A percentile compares a stretch with the other conserved stretches of the same genome.
Conservation (phyloP, 495 filamentous ascomycete genomes). For the Lentithecium fluviatile region DNA sequence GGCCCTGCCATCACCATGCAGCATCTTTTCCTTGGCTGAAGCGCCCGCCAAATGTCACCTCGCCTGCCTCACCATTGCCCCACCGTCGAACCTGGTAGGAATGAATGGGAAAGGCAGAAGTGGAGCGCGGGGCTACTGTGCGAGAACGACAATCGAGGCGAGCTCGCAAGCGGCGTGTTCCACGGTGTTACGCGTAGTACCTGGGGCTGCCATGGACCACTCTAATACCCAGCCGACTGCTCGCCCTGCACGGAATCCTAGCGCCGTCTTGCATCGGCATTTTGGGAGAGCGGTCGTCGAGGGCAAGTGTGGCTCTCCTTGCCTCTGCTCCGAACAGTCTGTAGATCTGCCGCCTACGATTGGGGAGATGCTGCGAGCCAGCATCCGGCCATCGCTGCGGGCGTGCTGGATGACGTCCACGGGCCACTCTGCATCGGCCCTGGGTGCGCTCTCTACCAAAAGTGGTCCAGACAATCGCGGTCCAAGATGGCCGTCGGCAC, state of each 20-base stretch:
- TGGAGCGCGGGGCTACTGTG: no score
- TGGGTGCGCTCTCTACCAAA: neutral
- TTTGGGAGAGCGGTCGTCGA: neutral
- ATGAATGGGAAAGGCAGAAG: no score
- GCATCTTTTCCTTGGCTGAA: neutral
- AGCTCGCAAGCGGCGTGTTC: neutral
- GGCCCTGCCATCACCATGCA: constrained; percentile 7
- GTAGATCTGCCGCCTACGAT: constrained; percentile 14
- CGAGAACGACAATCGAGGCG: no score
- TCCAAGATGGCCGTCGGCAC: neutral
- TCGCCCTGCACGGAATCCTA: neutral
- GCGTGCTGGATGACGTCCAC: constrained; percentile 3
- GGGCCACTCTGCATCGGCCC: neutral
- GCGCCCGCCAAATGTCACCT: neutral
- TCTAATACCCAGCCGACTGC: no score
- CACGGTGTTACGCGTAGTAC: neutral
- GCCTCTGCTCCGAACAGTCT: constrained; percentile 2
- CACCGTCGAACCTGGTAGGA: no score
- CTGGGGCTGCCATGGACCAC: neutral
- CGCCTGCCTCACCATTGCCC: no score
- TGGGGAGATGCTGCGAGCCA: neutral
- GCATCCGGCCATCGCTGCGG: neutral
- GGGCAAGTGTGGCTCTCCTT: neutral
- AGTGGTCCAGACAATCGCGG: neutral
- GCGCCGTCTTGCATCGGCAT: constrained; percentile 28